phyloP scores from a whole-genome alignment of 148 eudicot genomes.

The Fagopyrum esculentum region DNA sequence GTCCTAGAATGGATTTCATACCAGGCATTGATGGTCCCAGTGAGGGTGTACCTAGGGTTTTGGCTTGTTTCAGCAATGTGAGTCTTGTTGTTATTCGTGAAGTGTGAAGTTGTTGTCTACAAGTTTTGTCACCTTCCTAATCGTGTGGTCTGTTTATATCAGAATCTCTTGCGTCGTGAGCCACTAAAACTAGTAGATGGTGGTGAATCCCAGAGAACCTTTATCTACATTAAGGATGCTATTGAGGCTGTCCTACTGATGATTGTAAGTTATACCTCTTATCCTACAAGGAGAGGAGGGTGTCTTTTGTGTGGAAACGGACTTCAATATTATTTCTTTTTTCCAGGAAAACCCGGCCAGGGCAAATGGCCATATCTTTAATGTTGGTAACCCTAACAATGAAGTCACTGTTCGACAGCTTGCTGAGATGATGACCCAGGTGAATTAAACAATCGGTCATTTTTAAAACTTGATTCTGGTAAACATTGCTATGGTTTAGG shows the following conservation, averaged over 20 bases:
- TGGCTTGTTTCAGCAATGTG: constrained; percentile 98
- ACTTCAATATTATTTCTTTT: background rate
- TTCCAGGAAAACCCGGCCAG: constrained; percentile 89
- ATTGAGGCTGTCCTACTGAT: constrained; percentile 93
- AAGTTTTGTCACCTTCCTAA: background rate
- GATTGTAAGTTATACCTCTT: constrained; percentile 53
- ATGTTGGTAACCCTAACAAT: constrained; percentile 95
- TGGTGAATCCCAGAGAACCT: constrained; percentile 94
- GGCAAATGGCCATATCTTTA: constrained; percentile 95
- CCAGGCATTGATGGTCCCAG: constrained; percentile 98
- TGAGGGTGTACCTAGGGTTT: constrained; percentile 98
- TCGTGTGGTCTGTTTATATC: constrained; percentile 11
- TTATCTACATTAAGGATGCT: constrained; percentile 89
- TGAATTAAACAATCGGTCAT: constrained; percentile 15
- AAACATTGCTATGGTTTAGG: background rate
- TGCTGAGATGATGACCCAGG: constrained; percentile 99
- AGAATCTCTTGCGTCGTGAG: constrained; percentile 90
- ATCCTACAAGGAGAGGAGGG: too few relatives aligned
- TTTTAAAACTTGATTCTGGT: background rate
- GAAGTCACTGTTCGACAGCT: constrained; percentile 99
- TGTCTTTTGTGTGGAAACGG: background rate
- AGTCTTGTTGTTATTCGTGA: constrained; percentile 11
- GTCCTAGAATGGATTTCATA: constrained; percentile 99
- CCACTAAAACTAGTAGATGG: constrained; percentile 99
- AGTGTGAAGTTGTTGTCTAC: background rate